Conservation (phyloP, 306 rosid species). For the Lupinus albus region DNA sequence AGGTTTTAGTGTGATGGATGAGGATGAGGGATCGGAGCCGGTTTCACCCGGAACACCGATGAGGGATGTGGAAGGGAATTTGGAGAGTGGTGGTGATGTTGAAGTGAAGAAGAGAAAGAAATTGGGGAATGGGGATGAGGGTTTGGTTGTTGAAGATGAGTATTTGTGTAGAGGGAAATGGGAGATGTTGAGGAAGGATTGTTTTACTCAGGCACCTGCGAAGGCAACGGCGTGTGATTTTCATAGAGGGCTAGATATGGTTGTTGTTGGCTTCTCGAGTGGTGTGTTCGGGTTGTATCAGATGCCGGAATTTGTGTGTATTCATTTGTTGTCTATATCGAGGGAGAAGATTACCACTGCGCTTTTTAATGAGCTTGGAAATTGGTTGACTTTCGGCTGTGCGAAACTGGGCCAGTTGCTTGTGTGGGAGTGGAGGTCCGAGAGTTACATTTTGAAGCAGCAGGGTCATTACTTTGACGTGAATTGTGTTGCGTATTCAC, state of each 20-base stretch:
- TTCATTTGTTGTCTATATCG: constrained; percentile 76
- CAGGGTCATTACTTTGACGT: constrained; percentile 99
- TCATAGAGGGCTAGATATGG: constrained; percentile 74
- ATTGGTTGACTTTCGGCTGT: constrained; percentile 90
- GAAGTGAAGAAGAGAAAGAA: constrained; percentile 66
- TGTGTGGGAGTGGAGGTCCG: constrained; percentile 97
- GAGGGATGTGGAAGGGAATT: constrained; percentile 59
- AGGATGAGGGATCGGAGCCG: constrained; percentile 48
- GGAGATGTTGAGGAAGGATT: constrained; percentile 78
- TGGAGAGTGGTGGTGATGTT: constrained; percentile 44
- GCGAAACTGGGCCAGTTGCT: constrained; percentile 90
- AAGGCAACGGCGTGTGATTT: constrained; percentile 79
- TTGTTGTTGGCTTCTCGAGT: constrained; percentile 84
- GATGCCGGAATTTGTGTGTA: constrained; percentile 93
- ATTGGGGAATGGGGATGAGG: constrained; percentile 36
- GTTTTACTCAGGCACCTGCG: constrained; percentile 59
- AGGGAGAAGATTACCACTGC: constrained; percentile 86
- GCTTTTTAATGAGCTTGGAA: constrained; percentile 79
- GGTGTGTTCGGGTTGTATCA: constrained; percentile 88
- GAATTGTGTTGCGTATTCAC: constrained; percentile 79
- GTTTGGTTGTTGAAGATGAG: constrained; percentile 48
- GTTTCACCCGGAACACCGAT: constrained; percentile 64
- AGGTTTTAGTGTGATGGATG: constrained; percentile 47
- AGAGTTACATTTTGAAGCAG: constrained; percentile 90
- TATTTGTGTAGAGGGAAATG: constrained; percentile 72